Evolutionary conservation across 2,329 filamentous ascomycete genomes (phyloP).

Genomic region (Fusarium humuli): DNA sequence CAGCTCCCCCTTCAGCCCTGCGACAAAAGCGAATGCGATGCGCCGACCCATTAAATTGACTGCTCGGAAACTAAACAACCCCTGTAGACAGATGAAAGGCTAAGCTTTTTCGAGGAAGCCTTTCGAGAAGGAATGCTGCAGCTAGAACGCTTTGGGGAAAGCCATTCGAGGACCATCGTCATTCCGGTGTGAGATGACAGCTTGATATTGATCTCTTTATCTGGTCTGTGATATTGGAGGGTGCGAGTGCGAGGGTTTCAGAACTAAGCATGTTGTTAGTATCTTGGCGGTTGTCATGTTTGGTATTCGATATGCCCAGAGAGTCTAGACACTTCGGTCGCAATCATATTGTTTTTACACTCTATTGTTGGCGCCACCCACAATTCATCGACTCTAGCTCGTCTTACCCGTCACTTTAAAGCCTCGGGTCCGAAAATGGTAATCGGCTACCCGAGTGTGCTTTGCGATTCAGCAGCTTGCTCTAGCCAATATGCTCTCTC

Average conservation of each 20-base stretch:
- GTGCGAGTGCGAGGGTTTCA: conserved; percentile 17
- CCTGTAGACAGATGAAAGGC: background rate
- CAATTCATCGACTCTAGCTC: background rate
- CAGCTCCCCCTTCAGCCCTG: conserved; percentile 27
- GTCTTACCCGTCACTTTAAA: background rate
- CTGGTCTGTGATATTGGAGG: background rate
- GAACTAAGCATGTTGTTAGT: background rate
- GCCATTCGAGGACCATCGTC: conserved; percentile 28
- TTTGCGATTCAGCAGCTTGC: background rate
- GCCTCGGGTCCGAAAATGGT: background rate
- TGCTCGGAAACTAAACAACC: conserved; percentile 15
- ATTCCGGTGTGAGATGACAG: conserved; percentile 22
- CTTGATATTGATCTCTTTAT: conserved; percentile 14
- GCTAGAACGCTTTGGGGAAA: conserved; percentile 23
- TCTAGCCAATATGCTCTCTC: background rate
- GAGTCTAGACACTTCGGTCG: background rate
- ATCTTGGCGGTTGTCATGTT: background rate
- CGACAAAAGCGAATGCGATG: conserved; percentile 26
- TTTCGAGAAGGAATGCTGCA: conserved; percentile 3
- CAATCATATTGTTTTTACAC: background rate
- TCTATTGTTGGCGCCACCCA: background rate
- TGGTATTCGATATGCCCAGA: background rate
- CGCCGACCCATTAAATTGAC: conserved; percentile 6
- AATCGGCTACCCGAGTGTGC: background rate
- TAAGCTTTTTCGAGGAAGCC: background rate